Percentiles rank a stretch among this genome's conserved stretches.
phyloP scores from a whole-genome alignment of 352 stramenopile species.

The Globisporangium irregulare region DNA sequence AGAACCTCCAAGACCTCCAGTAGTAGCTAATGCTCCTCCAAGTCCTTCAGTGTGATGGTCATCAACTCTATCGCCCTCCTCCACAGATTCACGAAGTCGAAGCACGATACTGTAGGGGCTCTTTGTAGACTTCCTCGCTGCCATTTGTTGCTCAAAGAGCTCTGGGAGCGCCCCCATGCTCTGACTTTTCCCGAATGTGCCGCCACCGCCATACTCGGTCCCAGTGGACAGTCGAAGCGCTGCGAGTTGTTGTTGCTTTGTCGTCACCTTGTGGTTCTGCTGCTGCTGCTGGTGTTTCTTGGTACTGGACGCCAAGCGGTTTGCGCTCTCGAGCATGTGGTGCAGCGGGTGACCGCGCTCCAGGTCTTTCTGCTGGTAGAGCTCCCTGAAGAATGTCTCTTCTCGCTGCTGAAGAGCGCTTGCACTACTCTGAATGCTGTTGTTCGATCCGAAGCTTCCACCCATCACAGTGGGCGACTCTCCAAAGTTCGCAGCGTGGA shows the following conservation, averaged over 20 bases:
- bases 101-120: conserved; percentile 63
- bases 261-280: conserved; percentile 18
- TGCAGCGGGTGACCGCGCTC: conserved; percentile 52
- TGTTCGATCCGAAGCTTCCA: neutral
- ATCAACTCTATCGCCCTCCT: neutral
- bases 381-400: conserved; percentile 67
- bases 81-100: conserved; percentile 24
- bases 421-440: conserved; percentile 1
- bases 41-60: neutral
- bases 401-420: conserved; percentile 33
- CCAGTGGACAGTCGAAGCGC: conserved; percentile 23
- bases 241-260: conserved; percentile 39
- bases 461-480: conserved; percentile 7
- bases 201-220: conserved; percentile 15
- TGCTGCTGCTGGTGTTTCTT: conserved; percentile 41
- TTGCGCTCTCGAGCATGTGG: conserved; percentile 69
- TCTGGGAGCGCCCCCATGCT: conserved; percentile 43
- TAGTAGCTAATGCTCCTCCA: neutral
- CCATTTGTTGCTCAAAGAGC: conserved; percentile 32
- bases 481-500: conserved; percentile 26
- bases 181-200: conserved; percentile 30
- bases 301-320: conserved; percentile 35
- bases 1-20: neutral
- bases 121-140: conserved; percentile 26
- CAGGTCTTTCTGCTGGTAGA: conserved; percentile 56